Percentiles rank a stretch among this genome's conserved stretches.
phyloP scores from a whole-genome alignment of 306 rosid genomes.

The Luffa acutangula region DNA sequence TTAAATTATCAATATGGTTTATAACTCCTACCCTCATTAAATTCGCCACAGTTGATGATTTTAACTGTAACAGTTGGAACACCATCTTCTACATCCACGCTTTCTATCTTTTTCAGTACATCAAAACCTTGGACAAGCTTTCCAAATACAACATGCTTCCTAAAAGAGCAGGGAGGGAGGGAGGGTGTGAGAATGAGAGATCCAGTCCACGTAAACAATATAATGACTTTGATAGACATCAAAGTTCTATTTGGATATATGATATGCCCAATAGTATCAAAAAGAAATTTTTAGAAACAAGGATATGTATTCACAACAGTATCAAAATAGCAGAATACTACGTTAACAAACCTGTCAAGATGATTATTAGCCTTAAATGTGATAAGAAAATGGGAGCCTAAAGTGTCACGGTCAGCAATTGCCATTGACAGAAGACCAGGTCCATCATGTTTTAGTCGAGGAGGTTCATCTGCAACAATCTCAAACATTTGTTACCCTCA shows the following conservation, averaged over 20 bases:
- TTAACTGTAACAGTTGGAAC: conserved; percentile 81
- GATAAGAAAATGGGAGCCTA: conserved; percentile 80
- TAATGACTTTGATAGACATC: neutral
- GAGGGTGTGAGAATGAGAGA: neutral
- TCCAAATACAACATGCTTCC: conserved; percentile 88
- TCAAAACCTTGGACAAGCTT: conserved; percentile 70
- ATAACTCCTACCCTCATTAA: conserved; percentile 47
- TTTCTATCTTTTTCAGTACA: conserved; percentile 67
- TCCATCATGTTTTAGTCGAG: conserved; percentile 69
- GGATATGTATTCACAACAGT: neutral
- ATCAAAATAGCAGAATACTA: neutral
- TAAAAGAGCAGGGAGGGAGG: conserved; percentile 16
- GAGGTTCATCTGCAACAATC: conserved; percentile 59
- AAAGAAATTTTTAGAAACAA: neutral
- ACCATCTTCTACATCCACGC: conserved; percentile 66
- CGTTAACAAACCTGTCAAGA: conserved; percentile 64
- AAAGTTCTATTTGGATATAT: neutral
- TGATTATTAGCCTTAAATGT: conserved; percentile 67
- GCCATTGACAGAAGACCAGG: conserved; percentile 79
- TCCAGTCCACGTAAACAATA: neutral
- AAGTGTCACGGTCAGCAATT: conserved; percentile 56
- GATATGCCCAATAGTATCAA: neutral
- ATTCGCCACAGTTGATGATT: conserved; percentile 82
- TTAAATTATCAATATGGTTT: neutral
- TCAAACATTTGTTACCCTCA: neutral